A percentile compares a stretch with the other conserved stretches of the same genome.
These are phyloP conservation scores for Zhuliangozyma blackwelliae DNA, from an alignment of 1,139 yeast species.

Conservation along the genomic window DNA sequence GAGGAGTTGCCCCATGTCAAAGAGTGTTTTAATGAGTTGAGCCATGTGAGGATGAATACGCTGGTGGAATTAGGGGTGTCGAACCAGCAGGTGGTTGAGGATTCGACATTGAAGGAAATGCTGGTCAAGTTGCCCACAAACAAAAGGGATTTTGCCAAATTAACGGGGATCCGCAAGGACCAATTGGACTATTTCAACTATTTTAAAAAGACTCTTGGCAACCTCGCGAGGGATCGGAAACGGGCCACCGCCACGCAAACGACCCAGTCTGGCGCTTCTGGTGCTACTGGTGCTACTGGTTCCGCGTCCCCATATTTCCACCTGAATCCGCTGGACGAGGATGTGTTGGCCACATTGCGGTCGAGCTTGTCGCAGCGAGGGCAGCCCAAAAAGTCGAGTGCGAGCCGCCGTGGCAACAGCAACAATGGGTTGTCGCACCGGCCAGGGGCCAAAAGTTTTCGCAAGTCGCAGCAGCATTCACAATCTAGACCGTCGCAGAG, in stretches of 20 bases:
- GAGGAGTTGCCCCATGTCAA: slow-evolving; percentile 25
- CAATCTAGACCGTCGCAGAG: no score
- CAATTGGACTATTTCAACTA: slow-evolving; percentile 42
- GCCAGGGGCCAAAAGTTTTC: no score
- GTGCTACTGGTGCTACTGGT: slow-evolving; percentile 2
- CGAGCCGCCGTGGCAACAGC: no score
- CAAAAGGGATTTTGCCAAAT: slow-evolving; percentile 43
- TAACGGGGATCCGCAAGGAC: slow-evolving; percentile 36
- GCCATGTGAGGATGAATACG: slow-evolving; percentile 39
- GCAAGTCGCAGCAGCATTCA: no score
- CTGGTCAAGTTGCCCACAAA: slow-evolving; percentile 52
- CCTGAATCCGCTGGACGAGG: slow-evolving; percentile 1
- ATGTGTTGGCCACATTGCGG: slow-evolving; percentile 1
- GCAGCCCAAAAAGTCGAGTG: no score
- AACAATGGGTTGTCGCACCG: no score
- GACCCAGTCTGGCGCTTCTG: no score
- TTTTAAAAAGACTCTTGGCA: slow-evolving; percentile 42
- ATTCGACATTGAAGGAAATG: slow-evolving; percentile 50
- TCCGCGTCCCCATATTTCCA: slow-evolving; percentile 11
- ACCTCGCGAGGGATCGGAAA: slow-evolving; percentile 21
- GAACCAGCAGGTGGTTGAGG: slow-evolving; percentile 43
- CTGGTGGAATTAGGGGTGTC: slow-evolving; percentile 39
- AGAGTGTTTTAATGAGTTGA: slow-evolving; percentile 38
- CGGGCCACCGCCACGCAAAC: not conserved
- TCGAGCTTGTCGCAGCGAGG: not conserved